Base-by-base conservation (phyloP, 345 rosid species). In the Eutrema yunnanense region DNA sequence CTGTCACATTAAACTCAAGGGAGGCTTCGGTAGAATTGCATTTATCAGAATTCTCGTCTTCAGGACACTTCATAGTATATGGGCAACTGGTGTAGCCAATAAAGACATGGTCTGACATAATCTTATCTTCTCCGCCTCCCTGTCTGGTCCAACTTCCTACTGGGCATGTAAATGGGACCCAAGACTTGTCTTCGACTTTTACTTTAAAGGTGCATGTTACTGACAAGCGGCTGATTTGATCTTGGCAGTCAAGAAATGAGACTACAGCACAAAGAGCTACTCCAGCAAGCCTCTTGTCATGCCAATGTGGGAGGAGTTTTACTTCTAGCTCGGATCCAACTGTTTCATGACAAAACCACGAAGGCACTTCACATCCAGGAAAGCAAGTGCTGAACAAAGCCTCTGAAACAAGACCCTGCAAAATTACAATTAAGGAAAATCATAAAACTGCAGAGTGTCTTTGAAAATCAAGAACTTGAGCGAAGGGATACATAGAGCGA, bases 291-390 rank as follows among this genome's bases (percentile, higher is more conserved):
- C 44, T 43, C 43, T 68, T 68, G n/a, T 57, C 65, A 69, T 57
- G 37, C 73, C 73, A 69, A 42, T 69, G 65, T 19, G 73, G 73
- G 9, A 34, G 65, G 12, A 56, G 56, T 13, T 46, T 34, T 7
- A 13, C 22, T 8, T 57, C 13, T 34, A 69, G 32, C 47, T 6
- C 9, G 1, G 73, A 56, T 56, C 65, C 73, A 43, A 46, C 65
- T 13, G 36, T 3, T 5, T 43, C 36, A 22, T 55, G 43, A 7
- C 9, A 12, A 43, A 56, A 69, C 73, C 73, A 69, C 40, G 73
- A 69, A 19, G 73, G 73, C 8, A 69, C 73, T 13, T 46, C 65
- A 69, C 55, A 69, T 56, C 73, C 73, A 19, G 73, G 73, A 22
- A 42, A 69, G 44, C 36, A 42, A 6, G 44, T 44, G 54, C n/a